Evolutionary conservation across 306 rosid species (phyloP).

Genomic region (Clitoria ternatea): DNA sequence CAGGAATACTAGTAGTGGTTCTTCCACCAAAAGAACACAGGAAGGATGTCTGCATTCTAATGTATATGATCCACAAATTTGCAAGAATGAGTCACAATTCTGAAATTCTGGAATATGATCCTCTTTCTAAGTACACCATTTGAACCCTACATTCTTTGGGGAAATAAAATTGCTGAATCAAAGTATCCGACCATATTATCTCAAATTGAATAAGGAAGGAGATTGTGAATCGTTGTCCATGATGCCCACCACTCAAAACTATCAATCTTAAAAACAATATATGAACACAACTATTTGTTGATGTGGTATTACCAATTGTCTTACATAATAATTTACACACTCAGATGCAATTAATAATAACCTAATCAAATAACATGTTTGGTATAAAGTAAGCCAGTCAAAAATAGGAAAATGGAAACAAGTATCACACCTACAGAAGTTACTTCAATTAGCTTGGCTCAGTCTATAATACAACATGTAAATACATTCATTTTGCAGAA

Average conservation of each 20-base stretch:
- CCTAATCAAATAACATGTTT: neutral
- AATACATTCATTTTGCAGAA: neutral
- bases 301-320: constrained; percentile 6
- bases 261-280: neutral
- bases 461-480: neutral
- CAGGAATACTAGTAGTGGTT: neutral
- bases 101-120: neutral
- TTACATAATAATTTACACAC: neutral
- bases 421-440: neutral
- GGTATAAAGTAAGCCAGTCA: constrained; percentile 8
- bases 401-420: neutral
- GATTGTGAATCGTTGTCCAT: neutral
- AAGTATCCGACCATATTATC: neutral
- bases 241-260: neutral
- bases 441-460: constrained; percentile 2
- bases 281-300: no score
- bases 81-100: neutral
- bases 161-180: neutral
- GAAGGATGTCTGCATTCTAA: neutral
- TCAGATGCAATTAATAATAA: neutral
- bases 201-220: neutral
- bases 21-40: no score
- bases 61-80: neutral
- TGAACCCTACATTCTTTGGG: neutral
- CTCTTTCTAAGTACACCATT: neutral